Evolutionary conservation across 768 basidiomycete species (phyloP).

Genomic region (Pleurotus salmoneostramineus): DNA sequence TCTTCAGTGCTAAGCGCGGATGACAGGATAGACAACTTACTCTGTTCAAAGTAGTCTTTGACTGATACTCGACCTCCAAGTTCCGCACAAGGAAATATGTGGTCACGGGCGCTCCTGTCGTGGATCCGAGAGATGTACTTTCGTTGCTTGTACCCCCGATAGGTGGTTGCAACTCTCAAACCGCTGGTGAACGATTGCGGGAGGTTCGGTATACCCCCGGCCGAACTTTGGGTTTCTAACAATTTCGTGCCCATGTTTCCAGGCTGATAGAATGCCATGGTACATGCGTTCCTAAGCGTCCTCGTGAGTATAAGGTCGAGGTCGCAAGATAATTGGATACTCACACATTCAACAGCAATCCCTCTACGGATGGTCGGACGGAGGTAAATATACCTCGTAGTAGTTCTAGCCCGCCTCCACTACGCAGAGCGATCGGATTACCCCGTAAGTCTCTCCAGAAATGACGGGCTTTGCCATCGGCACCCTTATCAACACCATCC

Average conservation of each 20-base stretch:
- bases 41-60: slow-evolving; percentile 56
- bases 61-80: slow-evolving; percentile 52
- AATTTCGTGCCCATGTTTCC: slow-evolving; percentile 64
- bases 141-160: slow-evolving; percentile 49
- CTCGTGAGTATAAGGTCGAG: not conserved
- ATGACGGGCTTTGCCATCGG: not conserved
- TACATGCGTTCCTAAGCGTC: slow-evolving; percentile 34
- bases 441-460: not conserved
- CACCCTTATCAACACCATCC: not conserved
- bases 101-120: slow-evolving; percentile 30
- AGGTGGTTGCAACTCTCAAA: slow-evolving; percentile 52
- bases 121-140: slow-evolving; percentile 41
- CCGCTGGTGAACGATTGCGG: slow-evolving; percentile 45
- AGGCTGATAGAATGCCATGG: slow-evolving; percentile 50
- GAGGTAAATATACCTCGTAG: slow-evolving; percentile 21
- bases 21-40: slow-evolving; percentile 30
- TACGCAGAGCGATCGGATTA: not conserved
- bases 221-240: slow-evolving; percentile 33
- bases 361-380: slow-evolving; percentile 42
- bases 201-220: slow-evolving; percentile 40
- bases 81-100: slow-evolving; percentile 46
- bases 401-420: not conserved
- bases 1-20: not conserved
- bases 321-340: not conserved
- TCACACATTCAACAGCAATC: slow-evolving; percentile 48